phyloP scores from a whole-genome alignment of 225 moss, liverwort and hornwort species.

The Physcomitrellopsis africana region DNA sequence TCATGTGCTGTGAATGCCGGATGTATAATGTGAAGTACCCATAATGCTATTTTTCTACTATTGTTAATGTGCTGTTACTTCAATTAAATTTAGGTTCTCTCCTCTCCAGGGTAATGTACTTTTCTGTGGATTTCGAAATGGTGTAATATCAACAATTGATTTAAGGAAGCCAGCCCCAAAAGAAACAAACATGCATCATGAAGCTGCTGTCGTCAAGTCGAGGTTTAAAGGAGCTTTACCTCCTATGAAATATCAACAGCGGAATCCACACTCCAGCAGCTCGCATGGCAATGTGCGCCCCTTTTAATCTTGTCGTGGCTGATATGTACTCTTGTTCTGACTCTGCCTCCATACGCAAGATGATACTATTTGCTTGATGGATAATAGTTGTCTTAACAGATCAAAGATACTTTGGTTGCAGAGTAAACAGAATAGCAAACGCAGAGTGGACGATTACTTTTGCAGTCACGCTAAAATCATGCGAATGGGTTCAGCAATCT shows the following conservation, averaged over 20 bases:
- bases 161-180: conserved; percentile 66
- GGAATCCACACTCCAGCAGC: conserved; percentile 38
- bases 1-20: conserved; percentile 20
- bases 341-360: conserved; percentile 20
- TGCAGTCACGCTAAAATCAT: conserved; percentile 78
- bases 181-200: conserved; percentile 43
- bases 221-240: conserved; percentile 37
- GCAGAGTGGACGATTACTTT: conserved; percentile 62
- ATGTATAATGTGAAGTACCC: conserved; percentile 12
- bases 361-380: conserved; percentile 17
- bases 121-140: conserved; percentile 86
- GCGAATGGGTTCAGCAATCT: conserved; percentile 84
- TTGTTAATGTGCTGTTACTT: conserved; percentile 24
- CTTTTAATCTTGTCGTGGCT: conserved; percentile 12
- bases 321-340: conserved; percentile 22
- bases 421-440: conserved; percentile 52
- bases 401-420: conserved; percentile 37
- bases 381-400: conserved; percentile 17
- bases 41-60: conserved; percentile 15
- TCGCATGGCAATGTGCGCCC: conserved; percentile 39
- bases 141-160: conserved; percentile 82
- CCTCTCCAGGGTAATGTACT: conserved; percentile 70
- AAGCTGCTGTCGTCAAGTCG: conserved; percentile 40
- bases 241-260: conserved; percentile 40
- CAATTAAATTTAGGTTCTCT: conserved; percentile 24